Percentiles rank a stretch among this genome's conserved stretches.
Evolutionary conservation across 805 yeast species (phyloP).

Genomic region (Wickerhamiella cacticola): DNA sequence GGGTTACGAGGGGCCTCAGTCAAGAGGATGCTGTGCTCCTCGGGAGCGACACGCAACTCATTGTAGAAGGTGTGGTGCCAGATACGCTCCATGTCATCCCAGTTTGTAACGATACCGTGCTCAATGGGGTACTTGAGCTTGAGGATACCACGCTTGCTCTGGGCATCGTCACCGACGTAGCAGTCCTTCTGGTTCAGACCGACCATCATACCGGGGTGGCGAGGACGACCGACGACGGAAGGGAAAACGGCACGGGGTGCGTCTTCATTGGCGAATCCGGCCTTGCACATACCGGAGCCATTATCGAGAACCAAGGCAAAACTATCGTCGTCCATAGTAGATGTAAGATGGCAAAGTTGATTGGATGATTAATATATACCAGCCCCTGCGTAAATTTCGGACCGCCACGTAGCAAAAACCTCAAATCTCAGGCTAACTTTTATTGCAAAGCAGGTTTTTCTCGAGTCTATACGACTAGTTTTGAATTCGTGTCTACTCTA

Average conservation of each 20-base stretch:
- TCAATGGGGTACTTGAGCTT: conserved; percentile 98
- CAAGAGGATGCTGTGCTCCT: conserved; percentile 97
- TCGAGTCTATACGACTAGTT: not conserved
- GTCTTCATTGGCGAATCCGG: conserved; percentile 99
- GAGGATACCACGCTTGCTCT: conserved; percentile 99
- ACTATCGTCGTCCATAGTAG: conserved; percentile 24
- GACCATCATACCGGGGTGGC: conserved; percentile 99
- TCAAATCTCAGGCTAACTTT: not conserved
- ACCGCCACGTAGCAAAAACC: conserved; percentile 13
- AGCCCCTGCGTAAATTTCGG: conserved; percentile 7
- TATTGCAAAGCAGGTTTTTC: not conserved
- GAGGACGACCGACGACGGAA: conserved; percentile 99
- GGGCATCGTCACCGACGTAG: conserved; percentile 99
- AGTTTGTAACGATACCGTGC: conserved; percentile 99
- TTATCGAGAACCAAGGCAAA: conserved; percentile 75
- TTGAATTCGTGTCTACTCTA: too few relatives aligned
- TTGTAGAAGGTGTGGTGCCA: conserved; percentile 99
- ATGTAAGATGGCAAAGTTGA: conserved; percentile 2
- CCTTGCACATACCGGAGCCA: conserved; percentile 99
- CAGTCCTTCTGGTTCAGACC: conserved; percentile 99
- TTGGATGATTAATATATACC: conserved; percentile 12
- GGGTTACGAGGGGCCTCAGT: conserved; percentile 99
- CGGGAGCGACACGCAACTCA: conserved; percentile 99
- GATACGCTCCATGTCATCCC: conserved; percentile 99
- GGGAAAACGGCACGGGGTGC: conserved; percentile 99